Conservation (phyloP, 306 rosid genomes). For the Quercus aquifolioides region DNA sequence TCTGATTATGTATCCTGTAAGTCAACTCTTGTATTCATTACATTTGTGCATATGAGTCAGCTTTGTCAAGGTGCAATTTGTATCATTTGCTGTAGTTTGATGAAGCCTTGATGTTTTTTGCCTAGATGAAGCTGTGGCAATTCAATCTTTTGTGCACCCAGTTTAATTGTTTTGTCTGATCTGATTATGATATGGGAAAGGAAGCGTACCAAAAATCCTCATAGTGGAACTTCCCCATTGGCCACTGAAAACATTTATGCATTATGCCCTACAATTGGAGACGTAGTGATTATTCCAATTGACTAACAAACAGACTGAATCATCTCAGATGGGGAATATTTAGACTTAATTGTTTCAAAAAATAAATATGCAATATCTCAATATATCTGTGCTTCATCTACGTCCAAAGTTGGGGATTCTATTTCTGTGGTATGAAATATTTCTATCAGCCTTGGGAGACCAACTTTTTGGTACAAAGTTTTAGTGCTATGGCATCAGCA, state of each 20-base stretch:
- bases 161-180: constrained; percentile 1
- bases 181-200: background rate
- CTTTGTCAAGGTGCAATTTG: constrained; percentile 62
- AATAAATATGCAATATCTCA: background rate
- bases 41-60: constrained; percentile 83
- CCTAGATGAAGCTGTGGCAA: constrained; percentile 42
- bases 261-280: background rate
- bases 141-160: constrained; percentile 23
- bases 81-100: constrained; percentile 53
- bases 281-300: too few relatives aligned
- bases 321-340: background rate
- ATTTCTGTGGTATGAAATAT: too few relatives aligned
- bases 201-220: background rate
- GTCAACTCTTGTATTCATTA: constrained; percentile 65
- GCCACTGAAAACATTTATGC: background rate
- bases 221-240: background rate
- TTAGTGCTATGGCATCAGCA: too few relatives aligned
- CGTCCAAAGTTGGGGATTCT: too few relatives aligned
- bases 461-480: too few relatives aligned
- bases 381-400: background rate
- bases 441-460: too few relatives aligned
- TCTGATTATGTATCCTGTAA: constrained; percentile 55
- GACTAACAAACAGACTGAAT: background rate
- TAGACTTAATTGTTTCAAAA: background rate
- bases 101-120: constrained; percentile 32